Base-by-base conservation (phyloP, 192 early-diverging fungal species). In the Geranomyces michiganensis region DNA sequence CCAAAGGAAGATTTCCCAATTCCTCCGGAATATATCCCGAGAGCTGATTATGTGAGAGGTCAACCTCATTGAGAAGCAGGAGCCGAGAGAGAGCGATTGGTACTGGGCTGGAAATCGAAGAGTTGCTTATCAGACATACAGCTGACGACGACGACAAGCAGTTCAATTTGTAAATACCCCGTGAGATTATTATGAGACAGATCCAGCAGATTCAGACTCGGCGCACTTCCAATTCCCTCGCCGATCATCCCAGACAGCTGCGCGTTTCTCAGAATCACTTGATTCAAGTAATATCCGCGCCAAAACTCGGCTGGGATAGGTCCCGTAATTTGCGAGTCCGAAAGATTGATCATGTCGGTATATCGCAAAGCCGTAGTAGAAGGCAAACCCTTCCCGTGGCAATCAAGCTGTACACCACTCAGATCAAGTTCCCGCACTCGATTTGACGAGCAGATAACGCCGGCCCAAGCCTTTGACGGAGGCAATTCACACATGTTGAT, bases 381-480 rank as follows among this genome's bases (percentile, higher is more conserved):
- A 24, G 72, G 72, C 13, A 73, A 62, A 1, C 70, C 70, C 2
- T 65, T n/a, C 17, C 72, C 72, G 0, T 63, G 67, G 53, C 72
- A 73, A 41, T 73, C 44, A 36, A 73, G 22, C 4, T 56, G 53
- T 14, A 55, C n/a, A 1, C 2, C 33, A 24, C 72, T 65, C 45
- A 73, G 14, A 21, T 73, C 72, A 49, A 73, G 17, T 17, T 59
- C 29, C 0, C 36, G n/a, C 21, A 73, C 33, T 19, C 72, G 63
- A 36, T 41, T 49, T 15, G 33, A 59, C 8, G 49, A 63, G 56
- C 72, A 73, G 7, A 24, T 46, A 1, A 73, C 44, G 27, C 62
- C 62, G 3, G 32, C 22, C 43, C 62, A 64, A n/a, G n/a, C n/a
- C n/a, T n/a, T n/a, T 64, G 5, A 26, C 19, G 4, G 51, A 4